Conservation (phyloP, 2,329 filamentous ascomycete genomes). For the Penicillium decumbens region DNA sequence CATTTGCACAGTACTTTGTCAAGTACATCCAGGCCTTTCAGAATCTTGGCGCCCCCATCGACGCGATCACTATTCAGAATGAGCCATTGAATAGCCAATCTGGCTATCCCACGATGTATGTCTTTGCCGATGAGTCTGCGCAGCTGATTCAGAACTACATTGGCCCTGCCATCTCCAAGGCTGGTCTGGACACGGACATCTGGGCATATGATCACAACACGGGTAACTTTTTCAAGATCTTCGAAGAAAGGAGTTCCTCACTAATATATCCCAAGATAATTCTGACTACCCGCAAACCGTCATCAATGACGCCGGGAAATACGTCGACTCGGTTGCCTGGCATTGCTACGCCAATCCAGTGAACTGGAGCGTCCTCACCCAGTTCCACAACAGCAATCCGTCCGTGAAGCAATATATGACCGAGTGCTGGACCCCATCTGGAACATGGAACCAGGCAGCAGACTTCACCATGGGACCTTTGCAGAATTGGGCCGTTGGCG, state of each 20-base stretch:
- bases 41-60: conserved; percentile 30
- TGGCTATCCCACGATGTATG: conserved; percentile 38
- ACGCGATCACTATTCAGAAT: conserved; percentile 39
- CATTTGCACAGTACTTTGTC: conserved; percentile 35
- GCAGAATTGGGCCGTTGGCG: conserved; percentile 30
- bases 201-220: conserved; percentile 42
- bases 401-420: conserved; percentile 39
- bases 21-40: conserved; percentile 38
- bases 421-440: conserved; percentile 35
- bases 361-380: conserved; percentile 33
- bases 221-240: conserved; percentile 7
- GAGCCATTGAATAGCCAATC: conserved; percentile 39
- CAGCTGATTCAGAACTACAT: conserved; percentile 31
- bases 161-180: conserved; percentile 26
- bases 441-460: conserved; percentile 25
- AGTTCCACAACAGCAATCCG: conserved; percentile 33
- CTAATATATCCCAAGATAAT: conserved; percentile 20
- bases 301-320: conserved; percentile 26
- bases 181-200: conserved; percentile 23
- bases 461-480: conserved; percentile 30
- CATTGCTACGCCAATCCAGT: conserved; percentile 39
- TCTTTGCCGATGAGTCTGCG: conserved; percentile 34
- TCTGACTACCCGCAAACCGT: conserved; percentile 34
- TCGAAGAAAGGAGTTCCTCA: too few species aligned
- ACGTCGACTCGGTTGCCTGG: conserved; percentile 36